These are phyloP conservation scores for Fusarium brevicatenulatum DNA, from an alignment of 2,329 filamentous ascomycete genomes.

Conservation along the genomic window DNA sequence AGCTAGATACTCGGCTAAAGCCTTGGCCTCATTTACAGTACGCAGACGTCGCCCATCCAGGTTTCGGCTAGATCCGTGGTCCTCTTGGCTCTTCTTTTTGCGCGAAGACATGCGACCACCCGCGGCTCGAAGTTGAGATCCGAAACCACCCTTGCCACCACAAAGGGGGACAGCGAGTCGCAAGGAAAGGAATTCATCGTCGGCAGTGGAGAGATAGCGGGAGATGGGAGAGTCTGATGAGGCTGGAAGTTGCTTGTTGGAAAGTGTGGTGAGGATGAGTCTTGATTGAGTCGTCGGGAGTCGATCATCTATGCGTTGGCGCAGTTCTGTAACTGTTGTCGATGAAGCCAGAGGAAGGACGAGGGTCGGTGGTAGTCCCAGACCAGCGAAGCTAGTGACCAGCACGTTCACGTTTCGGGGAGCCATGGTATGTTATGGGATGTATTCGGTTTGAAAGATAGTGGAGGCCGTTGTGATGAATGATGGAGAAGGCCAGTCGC, in stretches of 20 bases:
- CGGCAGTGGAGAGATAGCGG: constrained; percentile 64
- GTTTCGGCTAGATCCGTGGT: constrained; percentile 91
- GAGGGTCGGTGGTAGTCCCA: constrained; percentile 84
- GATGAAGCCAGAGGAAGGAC: constrained; percentile 76
- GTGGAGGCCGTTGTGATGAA: background rate
- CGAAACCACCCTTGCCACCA: constrained; percentile 97
- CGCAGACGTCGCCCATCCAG: constrained; percentile 89
- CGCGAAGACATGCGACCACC: constrained; percentile 98
- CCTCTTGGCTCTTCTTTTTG: constrained; percentile 86
- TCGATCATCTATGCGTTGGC: constrained; percentile 68
- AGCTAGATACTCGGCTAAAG: constrained; percentile 91
- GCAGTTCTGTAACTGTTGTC: constrained; percentile 74
- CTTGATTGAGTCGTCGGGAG: constrained; percentile 67
- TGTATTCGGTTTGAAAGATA: background rate
- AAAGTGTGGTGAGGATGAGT: constrained; percentile 83
- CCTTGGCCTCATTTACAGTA: constrained; percentile 95
- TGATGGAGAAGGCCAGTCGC: background rate
- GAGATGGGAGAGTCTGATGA: constrained; percentile 66
- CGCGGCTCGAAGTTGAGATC: constrained; percentile 94
- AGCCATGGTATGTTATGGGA: constrained; percentile 61
- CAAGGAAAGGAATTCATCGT: constrained; percentile 81
- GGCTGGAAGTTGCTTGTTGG: constrained; percentile 74
- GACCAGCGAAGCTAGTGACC: constrained; percentile 83
- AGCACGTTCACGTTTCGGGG: constrained; percentile 78
- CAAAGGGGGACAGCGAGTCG: constrained; percentile 82